These are phyloP conservation scores for Chrysanthemum seticuspe DNA, from an alignment of 129 eudicot species.

Conservation along the genomic window DNA sequence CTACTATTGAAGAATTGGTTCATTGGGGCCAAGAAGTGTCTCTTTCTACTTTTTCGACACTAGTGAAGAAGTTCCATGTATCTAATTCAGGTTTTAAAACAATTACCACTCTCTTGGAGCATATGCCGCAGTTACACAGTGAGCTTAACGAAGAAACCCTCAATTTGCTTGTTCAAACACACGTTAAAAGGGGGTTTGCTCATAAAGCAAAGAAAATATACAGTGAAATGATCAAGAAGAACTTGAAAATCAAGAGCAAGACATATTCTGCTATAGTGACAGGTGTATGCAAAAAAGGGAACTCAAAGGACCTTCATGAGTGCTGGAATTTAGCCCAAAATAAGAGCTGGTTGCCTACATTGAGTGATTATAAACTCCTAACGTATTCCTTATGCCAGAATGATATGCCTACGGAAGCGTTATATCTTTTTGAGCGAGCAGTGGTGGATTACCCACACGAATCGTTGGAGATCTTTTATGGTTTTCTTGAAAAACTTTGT, in stretches of 20 bases:
- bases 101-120: conserved; percentile 43
- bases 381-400: conserved; percentile 46
- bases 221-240: conserved; percentile 46
- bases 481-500: conserved; percentile 54
- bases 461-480: conserved; percentile 28
- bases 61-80: conserved; percentile 38
- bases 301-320: conserved; percentile 34
- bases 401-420: conserved; percentile 48
- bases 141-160: conserved; percentile 59
- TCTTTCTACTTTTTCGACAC: conserved; percentile 37
- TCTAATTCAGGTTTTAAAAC: conserved; percentile 41
- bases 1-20: conserved; percentile 52
- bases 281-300: conserved; percentile 58
- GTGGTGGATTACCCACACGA: conserved; percentile 37
- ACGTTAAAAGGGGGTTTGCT: conserved; percentile 53
- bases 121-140: conserved; percentile 32
- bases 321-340: conserved; percentile 43
- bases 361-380: conserved; percentile 41
- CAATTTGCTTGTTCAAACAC: conserved; percentile 56
- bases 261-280: conserved; percentile 49
- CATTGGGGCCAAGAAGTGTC: conserved; percentile 85
- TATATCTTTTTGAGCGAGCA: conserved; percentile 55
- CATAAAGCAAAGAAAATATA: conserved; percentile 40
- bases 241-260: conserved; percentile 29
- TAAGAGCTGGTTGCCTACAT: conserved; percentile 59